Evolutionary conservation across 495 filamentous ascomycete species (phyloP), one percentile per base, ranked within the genome.

Genomic region (Bombardia bombarda): DNA sequence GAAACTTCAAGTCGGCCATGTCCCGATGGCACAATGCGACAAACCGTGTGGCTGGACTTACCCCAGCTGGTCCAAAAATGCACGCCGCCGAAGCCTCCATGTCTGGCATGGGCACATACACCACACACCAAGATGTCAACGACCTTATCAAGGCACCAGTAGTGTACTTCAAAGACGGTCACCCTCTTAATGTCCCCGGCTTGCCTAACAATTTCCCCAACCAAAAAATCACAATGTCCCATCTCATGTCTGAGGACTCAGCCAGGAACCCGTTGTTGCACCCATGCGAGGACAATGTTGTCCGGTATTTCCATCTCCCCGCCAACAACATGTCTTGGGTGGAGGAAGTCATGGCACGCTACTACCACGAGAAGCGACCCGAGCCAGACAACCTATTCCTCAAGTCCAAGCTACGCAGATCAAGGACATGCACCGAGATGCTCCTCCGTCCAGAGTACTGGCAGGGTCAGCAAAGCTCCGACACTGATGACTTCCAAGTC

Each of bases 291-390:
- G 35, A 47, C 20, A 42, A 42, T 21, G 31, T 53, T 14, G 37
- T 64, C 14, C 46, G 58, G 2, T 64, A 64, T 38, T 57, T 66
- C 25, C 62, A 66, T 33, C 47, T 66, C 16, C 62, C 62, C 8
- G 53, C 56, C 16, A 66, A 66, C 43, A 63, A 66, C 40, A 66
- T 66, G 62, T 32, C 26, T 2, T 62, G 53, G 53, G 45, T 61
- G 3, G 58, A 62, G 31, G 50, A 54, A 35, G 43, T 50, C 19
- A 43, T 59, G 22, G 51, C 58, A 16, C 38, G 52, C 10, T 62
- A 65, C 39, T 62, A 62, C 25, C 41, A 45, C 40, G 59, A 62
- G 40, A 38, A 31, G 12, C 40, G 46, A 4, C 60, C 56, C 21
- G 49, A 49, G 0, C 22, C 45, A 9, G 37, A 55, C 23, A 38